Base-by-base conservation (phyloP, 2,329 filamentous ascomycete genomes). In the Cladophialophora psammophila region DNA sequence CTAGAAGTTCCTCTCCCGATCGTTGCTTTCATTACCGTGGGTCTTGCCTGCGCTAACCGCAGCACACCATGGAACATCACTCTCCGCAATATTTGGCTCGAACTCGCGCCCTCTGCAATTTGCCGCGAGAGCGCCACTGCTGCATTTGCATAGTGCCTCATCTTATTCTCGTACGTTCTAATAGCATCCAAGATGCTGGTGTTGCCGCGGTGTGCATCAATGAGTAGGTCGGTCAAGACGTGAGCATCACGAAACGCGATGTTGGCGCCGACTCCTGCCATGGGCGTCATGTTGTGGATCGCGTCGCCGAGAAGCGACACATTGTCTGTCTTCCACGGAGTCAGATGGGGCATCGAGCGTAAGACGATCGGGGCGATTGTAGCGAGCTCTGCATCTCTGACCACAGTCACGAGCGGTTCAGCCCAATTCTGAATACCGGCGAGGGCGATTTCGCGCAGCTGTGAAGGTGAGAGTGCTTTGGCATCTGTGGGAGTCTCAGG, bases 301-400 rank as follows among this genome's bases (percentile, higher is more conserved):
- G 80, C 78, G 65, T 82, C 80, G 6, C 80, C 80, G 8, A 82
- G 74, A 5, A 82, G 65, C 0, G 80, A 81, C 1, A 82, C 77
- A 8, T 63, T 42, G 18, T 70, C 73, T 8, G 75, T 61, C 48
- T 72, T 53, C 76, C 77, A 78, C 0, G 68, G 60, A 2, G 74
- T 69, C 13, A 79, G 72, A 2, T 74, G 70, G 2, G 75, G 76
- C 12, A 69, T 53, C 61, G 76, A 71, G 35, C 72, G 72, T 40
- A 72, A 66, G 13, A 69, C 66, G n/a, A 75, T 64, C 1, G 74
- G 52, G 15, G 65, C 42, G 31, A 61, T 65, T 31, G 72, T 35
- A 3, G 65, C 45, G 6, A 71, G 63, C 32, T 67, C 58, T 8
- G 53, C 38, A 15, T 63, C 60, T 20, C 31, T 53, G 20, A 63